Percentiles rank a stretch among this genome's conserved stretches.
These are phyloP conservation scores for Fusarium nygamai DNA, from an alignment of 2,329 filamentous ascomycete genomes.

Conservation along the genomic window DNA sequence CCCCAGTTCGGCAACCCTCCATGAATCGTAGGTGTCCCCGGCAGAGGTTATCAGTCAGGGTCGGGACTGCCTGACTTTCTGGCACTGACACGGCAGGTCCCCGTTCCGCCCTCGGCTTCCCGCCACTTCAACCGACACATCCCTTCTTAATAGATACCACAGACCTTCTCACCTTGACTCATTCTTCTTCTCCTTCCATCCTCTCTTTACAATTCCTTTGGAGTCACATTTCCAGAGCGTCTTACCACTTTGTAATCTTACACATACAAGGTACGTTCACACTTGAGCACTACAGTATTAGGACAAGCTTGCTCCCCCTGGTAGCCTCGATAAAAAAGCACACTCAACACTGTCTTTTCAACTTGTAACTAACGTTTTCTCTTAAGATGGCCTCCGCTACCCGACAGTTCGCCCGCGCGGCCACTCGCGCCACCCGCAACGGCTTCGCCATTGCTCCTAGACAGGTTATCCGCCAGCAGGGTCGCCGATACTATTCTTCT, in stretches of 20 bases:
- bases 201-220: conserved; percentile 7
- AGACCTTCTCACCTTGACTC: conserved; percentile 8
- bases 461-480: conserved; percentile 77
- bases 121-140: conserved; percentile 29
- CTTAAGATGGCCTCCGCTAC: conserved; percentile 55
- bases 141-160: conserved; percentile 26
- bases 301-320: not conserved
- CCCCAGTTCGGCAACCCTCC: conserved; percentile 29
- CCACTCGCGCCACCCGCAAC: conserved; percentile 67
- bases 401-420: conserved; percentile 66
- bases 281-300: not conserved
- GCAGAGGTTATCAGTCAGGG: conserved; percentile 18
- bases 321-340: not conserved
- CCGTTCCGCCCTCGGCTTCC: conserved; percentile 23
- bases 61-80: conserved; percentile 7
- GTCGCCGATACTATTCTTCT: conserved; percentile 83
- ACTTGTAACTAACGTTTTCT: conserved; percentile 13
- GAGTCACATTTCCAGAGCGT: conserved; percentile 16
- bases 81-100: conserved; percentile 25
- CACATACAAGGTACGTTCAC: conserved; percentile 33
- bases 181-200: conserved; percentile 3
- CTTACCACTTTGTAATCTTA: conserved; percentile 9
- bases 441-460: conserved; percentile 69
- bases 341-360: not conserved
- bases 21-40: conserved; percentile 27